Percentiles rank a stretch among this genome's conserved stretches.
Conservation (phyloP, 208 protist species). For the Vickermania spadyakhi region DNA sequence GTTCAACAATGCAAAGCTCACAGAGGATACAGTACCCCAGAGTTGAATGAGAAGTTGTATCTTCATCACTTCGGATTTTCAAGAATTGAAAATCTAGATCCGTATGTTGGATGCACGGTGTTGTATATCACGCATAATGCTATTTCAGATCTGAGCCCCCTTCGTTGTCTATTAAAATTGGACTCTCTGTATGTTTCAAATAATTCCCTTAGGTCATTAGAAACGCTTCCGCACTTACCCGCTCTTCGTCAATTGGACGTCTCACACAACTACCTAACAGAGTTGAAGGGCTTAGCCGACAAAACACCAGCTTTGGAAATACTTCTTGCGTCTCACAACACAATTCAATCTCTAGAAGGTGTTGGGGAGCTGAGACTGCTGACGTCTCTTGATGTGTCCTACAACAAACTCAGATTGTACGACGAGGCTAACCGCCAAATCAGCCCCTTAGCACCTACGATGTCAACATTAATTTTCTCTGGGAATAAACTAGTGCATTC, state of each 20-base stretch:
- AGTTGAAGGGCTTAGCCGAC: slow-evolving; percentile 24
- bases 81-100: slow-evolving; percentile 21
- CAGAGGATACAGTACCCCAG: slow-evolving; percentile 71
- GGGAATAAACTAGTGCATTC: slow-evolving; percentile 63
- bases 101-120: slow-evolving; percentile 71
- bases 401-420: slow-evolving; percentile 19
- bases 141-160: slow-evolving; percentile 61
- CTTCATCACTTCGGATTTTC: slow-evolving; percentile 85
- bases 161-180: slow-evolving; percentile 50
- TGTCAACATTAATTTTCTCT: slow-evolving; percentile 71
- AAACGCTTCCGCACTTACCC: slow-evolving; percentile 49
- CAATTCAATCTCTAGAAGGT: slow-evolving; percentile 13
- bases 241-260: slow-evolving; percentile 76
- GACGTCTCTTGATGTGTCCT: slow-evolving; percentile 27
- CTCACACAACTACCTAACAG: slow-evolving; percentile 59
- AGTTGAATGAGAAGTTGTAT: slow-evolving; percentile 92
- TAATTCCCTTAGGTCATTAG: slow-evolving; percentile 68
- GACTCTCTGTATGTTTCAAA: slow-evolving; percentile 76
- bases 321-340: slow-evolving; percentile 49
- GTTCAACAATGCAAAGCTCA: slow-evolving; percentile 51
- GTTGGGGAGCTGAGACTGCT: slow-evolving; percentile 3
- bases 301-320: slow-evolving; percentile 34
- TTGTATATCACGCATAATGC: slow-evolving; percentile 91
- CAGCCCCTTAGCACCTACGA: slow-evolving; percentile 1
- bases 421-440: slow-evolving; percentile 13